Percentiles rank a stretch among this genome's conserved stretches.
These are phyloP conservation scores for Scedosporium minutisporum DNA, from an alignment of 2,329 filamentous ascomycete species.

Conservation along the genomic window DNA sequence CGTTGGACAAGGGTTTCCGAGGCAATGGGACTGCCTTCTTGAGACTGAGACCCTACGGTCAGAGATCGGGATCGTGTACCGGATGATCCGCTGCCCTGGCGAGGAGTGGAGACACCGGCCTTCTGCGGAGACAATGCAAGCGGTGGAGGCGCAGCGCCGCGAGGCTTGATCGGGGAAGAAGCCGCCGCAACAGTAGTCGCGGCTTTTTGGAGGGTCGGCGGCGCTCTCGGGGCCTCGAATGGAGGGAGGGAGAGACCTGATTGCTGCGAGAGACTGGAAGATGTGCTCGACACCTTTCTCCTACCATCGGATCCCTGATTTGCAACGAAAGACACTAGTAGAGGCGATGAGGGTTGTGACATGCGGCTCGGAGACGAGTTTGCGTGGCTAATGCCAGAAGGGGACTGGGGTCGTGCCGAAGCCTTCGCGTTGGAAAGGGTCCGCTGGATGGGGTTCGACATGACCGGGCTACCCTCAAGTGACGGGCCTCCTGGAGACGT, in stretches of 20 bases:
- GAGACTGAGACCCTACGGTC: constrained; percentile 90
- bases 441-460: constrained; percentile 71
- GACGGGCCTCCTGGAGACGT: constrained; percentile 53
- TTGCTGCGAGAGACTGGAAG: constrained; percentile 74
- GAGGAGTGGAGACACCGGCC: constrained; percentile 41
- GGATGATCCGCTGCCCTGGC: constrained; percentile 50
- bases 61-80: constrained; percentile 67
- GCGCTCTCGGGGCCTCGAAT: constrained; percentile 60
- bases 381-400: constrained; percentile 66
- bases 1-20: constrained; percentile 63
- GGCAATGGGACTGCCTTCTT: constrained; percentile 72
- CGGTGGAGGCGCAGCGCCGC: constrained; percentile 40
- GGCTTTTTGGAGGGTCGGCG: constrained; percentile 50
- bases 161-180: constrained; percentile 47
- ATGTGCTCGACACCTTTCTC: constrained; percentile 85
- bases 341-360: constrained; percentile 58
- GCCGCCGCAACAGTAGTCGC: constrained; percentile 36
- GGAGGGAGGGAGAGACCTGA: constrained; percentile 59
- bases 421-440: constrained; percentile 76
- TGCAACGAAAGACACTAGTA: constrained; percentile 94
- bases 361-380: constrained; percentile 81
- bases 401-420: constrained; percentile 71
- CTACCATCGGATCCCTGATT: constrained; percentile 68
- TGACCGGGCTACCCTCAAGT: constrained; percentile 75
- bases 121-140: constrained; percentile 56